Evolutionary conservation across 495 filamentous ascomycete genomes (phyloP), one percentile per base, ranked within the genome.

Genomic region (Neurospora discreta): DNA sequence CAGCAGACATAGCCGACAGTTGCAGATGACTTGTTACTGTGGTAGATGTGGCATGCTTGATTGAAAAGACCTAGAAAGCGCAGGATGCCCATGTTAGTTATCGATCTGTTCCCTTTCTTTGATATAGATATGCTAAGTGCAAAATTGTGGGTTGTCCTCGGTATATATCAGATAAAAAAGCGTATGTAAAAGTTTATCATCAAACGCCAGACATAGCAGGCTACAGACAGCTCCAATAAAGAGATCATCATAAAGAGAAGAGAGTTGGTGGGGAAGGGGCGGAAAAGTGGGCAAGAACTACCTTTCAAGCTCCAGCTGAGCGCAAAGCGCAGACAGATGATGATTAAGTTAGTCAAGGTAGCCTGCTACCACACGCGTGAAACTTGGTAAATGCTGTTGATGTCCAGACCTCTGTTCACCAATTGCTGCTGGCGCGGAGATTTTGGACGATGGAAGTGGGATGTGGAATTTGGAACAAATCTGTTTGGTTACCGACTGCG

Each of bases 221-320:
- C 74, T 87, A 95, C 91, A 89, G 94, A 98, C 93, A 98, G 94
- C 94, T 98, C 94, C 94, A 98, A 97, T 97, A 96, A 85, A 73
- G 72, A 74, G 72, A 80, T 88, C 86, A 88, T 87, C 85, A 88
- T 73, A 65, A 23, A 68, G 36, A 46, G 41, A 20, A 60, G 26
- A 68, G 38, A 52, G 18, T 8, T 39, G 36, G 52, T 6, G 41
- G 33, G 6, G 26, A 69, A 72, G 36, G 36, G 23, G 68, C 30
- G 40, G 20, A 26, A 71, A 72, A 30, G 42, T 72, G 44, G 41
- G 72, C 52, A 8, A 30, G 15, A 71, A 16, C 41, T 60, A 60
- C 52, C 52, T 60, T 60, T 60, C 52, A 60, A 60, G 52, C 5
- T 60, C 33, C 52, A 16, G 52, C 52, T 18, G 23, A 16, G 52